Conservation (phyloP, 495 filamentous ascomycete genomes). For the Chaetomium fimeti region DNA sequence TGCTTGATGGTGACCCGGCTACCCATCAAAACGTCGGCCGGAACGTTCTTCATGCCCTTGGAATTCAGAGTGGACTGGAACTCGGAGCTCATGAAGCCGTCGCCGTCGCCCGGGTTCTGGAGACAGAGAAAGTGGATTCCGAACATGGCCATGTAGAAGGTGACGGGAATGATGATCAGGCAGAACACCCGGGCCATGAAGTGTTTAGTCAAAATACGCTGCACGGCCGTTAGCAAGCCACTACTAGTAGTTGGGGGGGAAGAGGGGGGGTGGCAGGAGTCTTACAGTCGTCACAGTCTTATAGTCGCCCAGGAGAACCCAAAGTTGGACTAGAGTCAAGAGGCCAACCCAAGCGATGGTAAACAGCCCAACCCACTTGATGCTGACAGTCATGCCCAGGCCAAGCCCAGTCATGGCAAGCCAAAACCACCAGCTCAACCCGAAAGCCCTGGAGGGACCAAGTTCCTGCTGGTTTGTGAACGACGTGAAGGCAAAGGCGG, state of each 20-base stretch:
- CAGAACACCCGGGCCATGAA: conserved; percentile 89
- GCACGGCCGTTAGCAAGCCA: conserved; percentile 23
- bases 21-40: conserved; percentile 86
- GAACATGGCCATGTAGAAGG: conserved; percentile 95
- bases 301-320: conserved; percentile 87
- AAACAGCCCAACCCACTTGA: conserved; percentile 98
- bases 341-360: conserved; percentile 97
- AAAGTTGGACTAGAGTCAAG: conserved; percentile 87
- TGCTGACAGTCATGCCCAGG: conserved; percentile 87
- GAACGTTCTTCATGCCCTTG: conserved; percentile 91
- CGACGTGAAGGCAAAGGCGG: conserved; percentile 82
- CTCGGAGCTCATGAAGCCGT: conserved; percentile 99
- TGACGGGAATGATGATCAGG: conserved; percentile 82
- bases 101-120: conserved; percentile 90
- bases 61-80: conserved; percentile 97
- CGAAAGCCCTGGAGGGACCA: conserved; percentile 81
- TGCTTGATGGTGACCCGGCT: conserved; percentile 85
- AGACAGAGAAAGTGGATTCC: conserved; percentile 92
- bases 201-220: conserved; percentile 90
- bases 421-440: conserved; percentile 97
- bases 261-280: conserved; percentile 32
- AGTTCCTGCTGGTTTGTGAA: conserved; percentile 98
- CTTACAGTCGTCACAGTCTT: conserved; percentile 70
- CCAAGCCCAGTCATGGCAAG: conserved; percentile 79
- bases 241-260: background rate